These are phyloP conservation scores for Thalia dealbata DNA, from an alignment of 176 grass and related monocot genomes.

Conservation along the genomic window DNA sequence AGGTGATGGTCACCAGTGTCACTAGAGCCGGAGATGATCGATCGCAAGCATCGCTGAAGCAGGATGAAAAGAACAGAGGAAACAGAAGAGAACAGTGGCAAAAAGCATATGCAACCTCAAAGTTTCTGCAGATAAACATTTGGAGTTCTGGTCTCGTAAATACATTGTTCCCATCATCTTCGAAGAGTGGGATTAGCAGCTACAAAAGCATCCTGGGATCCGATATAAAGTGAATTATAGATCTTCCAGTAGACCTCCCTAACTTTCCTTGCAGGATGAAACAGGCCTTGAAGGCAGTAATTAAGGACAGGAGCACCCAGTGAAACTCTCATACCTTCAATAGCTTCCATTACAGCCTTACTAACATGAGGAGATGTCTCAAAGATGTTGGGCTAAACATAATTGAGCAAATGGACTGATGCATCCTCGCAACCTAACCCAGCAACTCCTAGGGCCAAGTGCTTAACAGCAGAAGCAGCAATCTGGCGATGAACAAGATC, in stretches of 20 bases:
- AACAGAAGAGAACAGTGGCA: too few species aligned
- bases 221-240: slow-evolving; percentile 92
- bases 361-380: slow-evolving; percentile 90
- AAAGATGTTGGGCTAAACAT: slow-evolving; percentile 93
- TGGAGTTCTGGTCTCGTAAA: slow-evolving; percentile 66
- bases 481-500: slow-evolving; percentile 90
- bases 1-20: too few species aligned
- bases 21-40: too few species aligned
- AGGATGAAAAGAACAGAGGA: too few species aligned
- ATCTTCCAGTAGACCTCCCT: slow-evolving; percentile 99
- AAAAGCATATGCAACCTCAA: not conserved
- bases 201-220: slow-evolving; percentile 78
- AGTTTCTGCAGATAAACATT: slow-evolving; percentile 36
- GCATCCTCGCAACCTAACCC: slow-evolving; percentile 98
- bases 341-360: slow-evolving; percentile 93
- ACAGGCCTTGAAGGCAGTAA: slow-evolving; percentile 91
- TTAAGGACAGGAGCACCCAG: slow-evolving; percentile 79
- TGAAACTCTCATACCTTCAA: slow-evolving; percentile 93
- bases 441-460: slow-evolving; percentile 89
- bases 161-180: slow-evolving; percentile 49
- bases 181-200: slow-evolving; percentile 57
- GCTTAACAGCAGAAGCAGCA: slow-evolving; percentile 90
- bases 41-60: too few species aligned
- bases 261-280: slow-evolving; percentile 93
- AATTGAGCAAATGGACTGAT: slow-evolving; percentile 88